phyloP scores from a whole-genome alignment of 2,329 filamentous ascomycete genomes.

The Plenodomus tracheiphilus region DNA sequence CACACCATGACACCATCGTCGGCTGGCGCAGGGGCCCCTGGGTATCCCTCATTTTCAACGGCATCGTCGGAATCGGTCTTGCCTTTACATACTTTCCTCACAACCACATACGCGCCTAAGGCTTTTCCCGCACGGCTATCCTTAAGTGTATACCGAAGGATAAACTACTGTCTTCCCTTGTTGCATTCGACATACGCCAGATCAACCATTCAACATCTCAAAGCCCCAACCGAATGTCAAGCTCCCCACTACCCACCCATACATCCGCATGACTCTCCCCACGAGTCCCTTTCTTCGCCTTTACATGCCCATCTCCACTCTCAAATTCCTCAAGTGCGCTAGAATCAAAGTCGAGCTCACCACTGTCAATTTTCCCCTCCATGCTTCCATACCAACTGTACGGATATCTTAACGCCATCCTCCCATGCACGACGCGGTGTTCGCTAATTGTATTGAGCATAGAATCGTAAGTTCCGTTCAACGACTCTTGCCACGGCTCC shows the following conservation, averaged over 20 bases:
- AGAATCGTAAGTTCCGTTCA: conserved; percentile 9
- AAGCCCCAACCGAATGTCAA: conserved; percentile 7
- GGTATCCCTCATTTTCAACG: conserved; percentile 39
- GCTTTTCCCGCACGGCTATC: conserved; percentile 32
- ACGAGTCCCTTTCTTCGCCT: conserved; percentile 14
- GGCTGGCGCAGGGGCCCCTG: conserved; percentile 44
- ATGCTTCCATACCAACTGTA: conserved; percentile 16
- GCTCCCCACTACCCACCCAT: conserved; percentile 8
- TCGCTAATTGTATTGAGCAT: conserved; percentile 13
- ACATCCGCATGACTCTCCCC: conserved; percentile 10
- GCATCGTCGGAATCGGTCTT: conserved; percentile 33
- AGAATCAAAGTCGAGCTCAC: conserved; percentile 12
- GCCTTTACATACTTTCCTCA: conserved; percentile 38
- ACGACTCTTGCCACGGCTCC: conserved; percentile 1
- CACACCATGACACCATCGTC: conserved; percentile 22
- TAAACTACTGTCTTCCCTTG: no score
- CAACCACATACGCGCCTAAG: conserved; percentile 36
- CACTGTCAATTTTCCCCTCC: conserved; percentile 11
- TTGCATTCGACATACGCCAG: no score
- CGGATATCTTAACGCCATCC: conserved; percentile 9
- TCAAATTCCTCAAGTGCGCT: conserved; percentile 10
- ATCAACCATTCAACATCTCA: no score
- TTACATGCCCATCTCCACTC: conserved; percentile 11
- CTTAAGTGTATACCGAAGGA: conserved; percentile 41
- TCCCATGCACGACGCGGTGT: conserved; percentile 10